Evolutionary conservation across 768 basidiomycete species (phyloP), one percentile per base, ranked within the genome.

Genomic region (Cystofilobasidium ferigula): DNA sequence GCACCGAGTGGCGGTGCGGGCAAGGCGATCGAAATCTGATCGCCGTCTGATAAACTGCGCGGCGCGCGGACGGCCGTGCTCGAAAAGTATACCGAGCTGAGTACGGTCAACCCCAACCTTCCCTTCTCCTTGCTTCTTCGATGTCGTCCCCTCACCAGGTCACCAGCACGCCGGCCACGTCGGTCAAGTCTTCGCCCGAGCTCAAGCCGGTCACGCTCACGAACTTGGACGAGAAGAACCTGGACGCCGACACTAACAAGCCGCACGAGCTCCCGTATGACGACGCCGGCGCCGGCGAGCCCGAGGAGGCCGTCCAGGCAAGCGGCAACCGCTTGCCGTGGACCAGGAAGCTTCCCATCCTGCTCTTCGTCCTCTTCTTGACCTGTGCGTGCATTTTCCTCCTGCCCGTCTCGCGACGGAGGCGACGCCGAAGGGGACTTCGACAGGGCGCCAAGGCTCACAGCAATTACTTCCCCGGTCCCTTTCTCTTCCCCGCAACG

Each of bases 311-410:
- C 30, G 51, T 24, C 4, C 28, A 61, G 43, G 40, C 20, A 8
- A 42, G 59, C 12, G 60, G 42, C 32, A 43, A 53, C 18, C 34
- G 34, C 22, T 48, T 62, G 3, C 48, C 61, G 3, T 62, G 61
- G 61, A 22, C 45, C 10, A 18, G 10, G 28, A 61, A 61, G 43
- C 9, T 45, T 2, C 60, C 45, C 5, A 43, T 45, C 45, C 30
- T 61, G 16, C 10, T 22, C 45, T 47, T 61, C 22, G 34, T 61
- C 30, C 45, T 61, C 12, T 9, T 61, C 42, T 28, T 61, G 18
- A 45, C 45, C 60, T 47, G 60, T 61, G 12, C 42, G 60, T 48
- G 20, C 57, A 9, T 3, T 35, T 36, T n/a, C 57, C 16, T n/a
- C n/a, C 20, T 22, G 12, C 18, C n/a, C n/a, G n/a, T n/a, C n/a